phyloP scores from a whole-genome alignment of 345 rosid genomes.

The Gossypium ekmanianum region DNA sequence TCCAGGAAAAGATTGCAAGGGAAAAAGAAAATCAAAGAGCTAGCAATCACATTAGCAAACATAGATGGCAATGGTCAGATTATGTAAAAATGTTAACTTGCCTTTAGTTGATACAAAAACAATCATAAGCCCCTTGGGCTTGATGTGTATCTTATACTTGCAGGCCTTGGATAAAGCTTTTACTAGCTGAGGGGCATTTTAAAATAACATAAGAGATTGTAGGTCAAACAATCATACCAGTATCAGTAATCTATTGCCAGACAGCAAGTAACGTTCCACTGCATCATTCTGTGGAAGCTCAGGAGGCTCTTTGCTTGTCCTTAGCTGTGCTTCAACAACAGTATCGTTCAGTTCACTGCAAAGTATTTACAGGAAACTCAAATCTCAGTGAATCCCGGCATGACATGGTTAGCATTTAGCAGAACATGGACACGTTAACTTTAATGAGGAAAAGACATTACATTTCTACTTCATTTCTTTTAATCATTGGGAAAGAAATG shows the following conservation, averaged over 20 bases:
- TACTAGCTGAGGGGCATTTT: neutral
- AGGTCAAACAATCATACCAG: slow-evolving; percentile 51
- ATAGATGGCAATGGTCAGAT: neutral
- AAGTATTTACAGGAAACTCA: slow-evolving; percentile 21
- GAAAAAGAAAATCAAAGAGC: neutral
- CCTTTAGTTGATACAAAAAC: neutral
- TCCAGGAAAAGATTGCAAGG: neutral
- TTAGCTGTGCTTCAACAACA: slow-evolving; percentile 92
- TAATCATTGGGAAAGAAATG: neutral
- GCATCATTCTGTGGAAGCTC: slow-evolving; percentile 70
- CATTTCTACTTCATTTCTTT: neutral
- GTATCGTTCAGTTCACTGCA: slow-evolving; percentile 95
- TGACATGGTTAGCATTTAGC: slow-evolving; percentile 2
- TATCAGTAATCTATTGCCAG: slow-evolving; percentile 81
- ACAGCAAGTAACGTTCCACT: slow-evolving; percentile 54
- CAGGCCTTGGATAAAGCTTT: neutral
- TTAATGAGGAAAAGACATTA: neutral
- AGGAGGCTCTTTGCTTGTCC: slow-evolving; percentile 93
- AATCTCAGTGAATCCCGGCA: slow-evolving; percentile 4
- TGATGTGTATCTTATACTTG: slow-evolving; percentile 4
- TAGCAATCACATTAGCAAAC: neutral
- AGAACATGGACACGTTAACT: neutral
- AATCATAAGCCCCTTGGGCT: neutral
- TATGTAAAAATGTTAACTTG: neutral
- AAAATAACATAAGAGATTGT: neutral